A percentile compares a stretch with the other conserved stretches of the same genome.
phyloP scores from a whole-genome alignment of 2,329 filamentous ascomycete genomes.

The Alternaria panax region DNA sequence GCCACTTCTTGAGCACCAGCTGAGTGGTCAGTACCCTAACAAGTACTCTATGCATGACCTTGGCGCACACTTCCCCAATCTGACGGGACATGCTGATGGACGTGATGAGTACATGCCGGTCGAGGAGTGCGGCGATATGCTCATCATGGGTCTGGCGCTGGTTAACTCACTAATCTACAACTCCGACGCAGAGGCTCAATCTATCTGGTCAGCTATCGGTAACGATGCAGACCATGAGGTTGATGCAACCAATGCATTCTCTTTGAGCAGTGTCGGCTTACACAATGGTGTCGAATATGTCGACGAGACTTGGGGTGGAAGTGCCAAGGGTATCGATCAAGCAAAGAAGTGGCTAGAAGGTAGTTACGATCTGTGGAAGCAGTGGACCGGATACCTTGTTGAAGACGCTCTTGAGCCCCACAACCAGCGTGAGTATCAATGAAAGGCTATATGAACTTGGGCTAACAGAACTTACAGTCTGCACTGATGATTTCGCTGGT shows the following conservation, averaged over 20 bases:
- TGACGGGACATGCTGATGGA: conserved; percentile 76
- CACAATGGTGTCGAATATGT: conserved; percentile 64
- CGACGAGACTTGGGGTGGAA: conserved; percentile 67
- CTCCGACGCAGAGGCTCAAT: conserved; percentile 62
- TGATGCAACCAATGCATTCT: conserved; percentile 53
- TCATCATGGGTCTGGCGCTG: conserved; percentile 81
- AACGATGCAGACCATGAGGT: conserved; percentile 27
- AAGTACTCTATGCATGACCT: conserved; percentile 81
- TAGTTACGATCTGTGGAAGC: conserved; percentile 75
- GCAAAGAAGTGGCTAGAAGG: conserved; percentile 70
- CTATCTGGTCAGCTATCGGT: conserved; percentile 63
- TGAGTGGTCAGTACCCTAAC: conserved; percentile 85
- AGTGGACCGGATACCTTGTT: conserved; percentile 83
- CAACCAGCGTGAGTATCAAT: conserved; percentile 65
- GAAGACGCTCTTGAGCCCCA: conserved; percentile 76
- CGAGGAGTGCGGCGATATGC: conserved; percentile 81
- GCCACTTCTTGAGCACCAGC: conserved; percentile 80
- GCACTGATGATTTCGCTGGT: conserved; percentile 85
- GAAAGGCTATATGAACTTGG: neutral
- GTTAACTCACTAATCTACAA: conserved; percentile 76
- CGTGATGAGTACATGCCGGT: conserved; percentile 78
- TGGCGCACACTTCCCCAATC: conserved; percentile 75
- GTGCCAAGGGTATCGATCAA: conserved; percentile 61
- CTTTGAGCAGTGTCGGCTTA: conserved; percentile 58
- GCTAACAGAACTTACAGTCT: conserved; percentile 57